These are phyloP conservation scores for Colletotrichum sp. DNA, from an alignment of 2,329 filamentous ascomycete genomes.

Conservation along the genomic window DNA sequence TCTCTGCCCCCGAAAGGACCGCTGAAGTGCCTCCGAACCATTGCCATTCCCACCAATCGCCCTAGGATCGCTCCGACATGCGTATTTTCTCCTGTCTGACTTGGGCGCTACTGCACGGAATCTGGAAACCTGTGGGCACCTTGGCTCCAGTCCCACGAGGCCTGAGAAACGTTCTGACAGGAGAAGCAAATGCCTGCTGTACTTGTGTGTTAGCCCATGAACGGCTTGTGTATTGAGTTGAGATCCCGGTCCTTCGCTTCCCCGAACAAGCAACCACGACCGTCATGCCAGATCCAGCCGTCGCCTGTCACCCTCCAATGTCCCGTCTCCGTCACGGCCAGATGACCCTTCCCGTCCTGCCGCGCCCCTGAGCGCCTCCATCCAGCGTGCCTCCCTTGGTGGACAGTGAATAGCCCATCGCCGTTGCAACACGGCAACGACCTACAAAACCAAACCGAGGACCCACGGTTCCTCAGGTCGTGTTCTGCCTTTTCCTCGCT, in stretches of 20 bases:
- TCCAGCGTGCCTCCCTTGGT: background rate
- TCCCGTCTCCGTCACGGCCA: background rate
- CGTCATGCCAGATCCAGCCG: background rate
- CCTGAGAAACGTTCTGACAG: background rate
- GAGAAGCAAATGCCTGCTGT: background rate
- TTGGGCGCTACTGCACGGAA: background rate
- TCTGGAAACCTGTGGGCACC: background rate
- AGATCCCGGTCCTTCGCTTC: background rate
- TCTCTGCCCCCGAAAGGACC: background rate
- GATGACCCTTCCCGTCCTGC: background rate
- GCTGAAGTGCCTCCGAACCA: background rate
- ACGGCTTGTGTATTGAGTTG: background rate
- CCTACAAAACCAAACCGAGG: background rate
- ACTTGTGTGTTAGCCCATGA: background rate
- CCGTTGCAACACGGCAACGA: background rate
- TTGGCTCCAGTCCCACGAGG: background rate
- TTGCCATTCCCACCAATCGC: slow-evolving; percentile 15
- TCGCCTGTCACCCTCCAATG: background rate
- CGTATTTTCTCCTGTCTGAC: background rate
- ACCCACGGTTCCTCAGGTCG: background rate
- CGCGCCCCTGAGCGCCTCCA: background rate
- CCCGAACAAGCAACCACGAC: background rate
- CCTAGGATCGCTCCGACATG: background rate
- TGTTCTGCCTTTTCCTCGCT: background rate
- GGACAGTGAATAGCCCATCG: background rate